These are phyloP conservation scores for Xylariaceae sp. DNA, from an alignment of 2,329 filamentous ascomycete genomes.

Conservation along the genomic window DNA sequence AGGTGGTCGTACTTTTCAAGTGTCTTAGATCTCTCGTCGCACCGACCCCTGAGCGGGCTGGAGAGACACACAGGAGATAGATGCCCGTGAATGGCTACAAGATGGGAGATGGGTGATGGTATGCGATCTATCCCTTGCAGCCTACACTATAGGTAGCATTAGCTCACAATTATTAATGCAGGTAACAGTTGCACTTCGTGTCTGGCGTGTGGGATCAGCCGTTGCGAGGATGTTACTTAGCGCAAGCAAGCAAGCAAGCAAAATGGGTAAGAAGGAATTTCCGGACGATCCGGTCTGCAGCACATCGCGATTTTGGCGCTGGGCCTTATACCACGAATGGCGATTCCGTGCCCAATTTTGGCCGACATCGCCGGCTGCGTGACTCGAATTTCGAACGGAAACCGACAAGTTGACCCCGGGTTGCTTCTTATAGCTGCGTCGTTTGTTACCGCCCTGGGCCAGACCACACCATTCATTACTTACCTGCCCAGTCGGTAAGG, in stretches of 20 bases:
- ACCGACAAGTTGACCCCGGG: not conserved
- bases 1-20: no score
- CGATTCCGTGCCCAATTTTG: not conserved
- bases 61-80: no score
- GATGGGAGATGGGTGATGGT: no score
- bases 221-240: not conserved
- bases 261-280: not conserved
- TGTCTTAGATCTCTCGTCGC: no score
- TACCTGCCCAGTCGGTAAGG: no score
- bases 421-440: not conserved
- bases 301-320: not conserved
- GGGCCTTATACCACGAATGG: not conserved
- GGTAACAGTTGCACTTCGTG: not conserved
- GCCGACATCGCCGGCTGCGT: conserved; percentile 13
- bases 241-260: no score
- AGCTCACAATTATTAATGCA: not conserved
- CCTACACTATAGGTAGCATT: no score
- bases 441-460: not conserved
- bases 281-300: conserved; percentile 7
- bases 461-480: no score
- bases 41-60: no score
- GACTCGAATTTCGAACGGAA: not conserved
- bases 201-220: not conserved
- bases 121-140: no score
- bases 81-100: no score